Base-by-base conservation (phyloP, 768 basidiomycete species). In the Arthromyces matolae region DNA sequence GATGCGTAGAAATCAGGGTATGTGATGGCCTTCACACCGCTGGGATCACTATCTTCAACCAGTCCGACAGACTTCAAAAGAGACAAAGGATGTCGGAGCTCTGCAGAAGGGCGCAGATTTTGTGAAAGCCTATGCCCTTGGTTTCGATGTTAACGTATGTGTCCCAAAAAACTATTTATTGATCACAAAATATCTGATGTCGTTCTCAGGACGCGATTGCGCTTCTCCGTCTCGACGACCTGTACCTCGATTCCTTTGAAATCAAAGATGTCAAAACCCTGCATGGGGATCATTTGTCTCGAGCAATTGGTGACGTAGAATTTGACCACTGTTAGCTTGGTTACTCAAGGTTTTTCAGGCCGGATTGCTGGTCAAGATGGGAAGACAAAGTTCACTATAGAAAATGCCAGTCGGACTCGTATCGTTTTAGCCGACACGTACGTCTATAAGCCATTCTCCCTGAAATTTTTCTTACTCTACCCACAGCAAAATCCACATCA, bases 211-310 rank as follows among this genome's bases (percentile, higher is more conserved):
- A 99, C 58, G 85, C 95, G 5, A 89, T 99, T 54, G 96, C 96
- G 5, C 83, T 99, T 20, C 79, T 99, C 27, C 83, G 96, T 52
- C 66, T 99, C 58, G 96, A 99, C 62, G 96, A 98, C 63, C 79
- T 99, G 12, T 99, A 98, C 65, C 86, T 99, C 37, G 96, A 98
- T 60, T 93, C 94, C 3, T 96, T 96, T 60, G 96, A 99, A 68
- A 95, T 99, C 67, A 98, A 98, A 66, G 96, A 99, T 57, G 93
- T 98, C 43, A 99, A 99, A 71, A 95, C 92, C 0, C 77, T 99
- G 6, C 93, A 96, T 51, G 96, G 96, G 2, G 96, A 99, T 60
- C 96, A 99, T 66, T 75, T 99, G 8, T 92, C 93, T n/a, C 88
- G 96, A 54, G 96, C 96, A 8, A 97, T 99, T 52, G 96, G 93